These are phyloP conservation scores for Phytophthora multivora DNA, from an alignment of 352 stramenopile genomes.

Conservation along the genomic window DNA sequence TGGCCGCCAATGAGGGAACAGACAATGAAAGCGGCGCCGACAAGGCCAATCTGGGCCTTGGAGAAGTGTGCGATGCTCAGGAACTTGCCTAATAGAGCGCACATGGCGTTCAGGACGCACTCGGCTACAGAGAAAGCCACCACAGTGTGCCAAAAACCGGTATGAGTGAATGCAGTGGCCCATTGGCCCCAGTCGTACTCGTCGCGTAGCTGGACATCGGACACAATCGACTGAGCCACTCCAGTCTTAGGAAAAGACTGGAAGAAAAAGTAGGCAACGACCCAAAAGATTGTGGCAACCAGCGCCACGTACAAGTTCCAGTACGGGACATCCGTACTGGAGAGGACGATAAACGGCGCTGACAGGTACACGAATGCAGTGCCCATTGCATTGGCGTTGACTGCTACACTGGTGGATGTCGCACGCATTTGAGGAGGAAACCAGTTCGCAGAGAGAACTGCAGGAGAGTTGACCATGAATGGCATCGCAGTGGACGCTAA, in stretches of 20 bases:
- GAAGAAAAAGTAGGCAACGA: conserved; percentile 41
- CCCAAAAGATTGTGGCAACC: conserved; percentile 28
- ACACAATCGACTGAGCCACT: conserved; percentile 51
- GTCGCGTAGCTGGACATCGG: conserved; percentile 60
- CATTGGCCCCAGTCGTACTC: conserved; percentile 82
- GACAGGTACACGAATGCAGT: conserved; percentile 66
- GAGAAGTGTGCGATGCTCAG: conserved; percentile 62
- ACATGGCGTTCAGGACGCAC: conserved; percentile 75
- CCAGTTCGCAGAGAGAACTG: conserved; percentile 76
- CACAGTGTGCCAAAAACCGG: conserved; percentile 66
- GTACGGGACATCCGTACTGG: conserved; percentile 27
- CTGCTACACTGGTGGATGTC: conserved; percentile 70
- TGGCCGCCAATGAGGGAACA: conserved; percentile 72
- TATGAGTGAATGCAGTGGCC: conserved; percentile 62
- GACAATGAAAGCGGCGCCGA: conserved; percentile 73
- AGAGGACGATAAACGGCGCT: conserved; percentile 58
- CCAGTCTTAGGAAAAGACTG: conserved; percentile 48
- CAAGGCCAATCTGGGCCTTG: conserved; percentile 65
- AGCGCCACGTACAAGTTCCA: conserved; percentile 61
- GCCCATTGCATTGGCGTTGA: conserved; percentile 78
- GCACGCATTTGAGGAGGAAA: conserved; percentile 69
- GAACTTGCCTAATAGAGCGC: conserved; percentile 73
- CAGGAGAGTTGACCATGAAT: conserved; percentile 88
- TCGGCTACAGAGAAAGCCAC: conserved; percentile 70
- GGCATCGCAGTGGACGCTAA: conserved; percentile 73